Evolutionary conservation across 1,284 basidiomycete genomes (phyloP), one percentile per base, ranked within the genome.

Genomic region (Phlebopus sp.): DNA sequence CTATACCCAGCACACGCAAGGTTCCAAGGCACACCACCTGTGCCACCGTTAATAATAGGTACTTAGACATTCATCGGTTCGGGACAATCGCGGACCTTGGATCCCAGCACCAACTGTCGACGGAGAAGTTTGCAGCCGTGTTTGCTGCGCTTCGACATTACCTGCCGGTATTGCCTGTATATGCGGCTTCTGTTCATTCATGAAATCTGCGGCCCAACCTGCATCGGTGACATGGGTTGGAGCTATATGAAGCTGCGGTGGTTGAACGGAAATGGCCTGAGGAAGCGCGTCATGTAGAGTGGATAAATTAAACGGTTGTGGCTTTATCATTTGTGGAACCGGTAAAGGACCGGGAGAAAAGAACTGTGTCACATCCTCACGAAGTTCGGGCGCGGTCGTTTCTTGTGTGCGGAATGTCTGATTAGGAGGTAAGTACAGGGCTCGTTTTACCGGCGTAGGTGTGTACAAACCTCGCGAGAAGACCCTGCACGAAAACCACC

Each of bases 351-450:
- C 55, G 17, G 66, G 54, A 14, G 74, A 69, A 63, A 90, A 89
- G 72, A 90, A 90, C 41, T 71, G 77, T 15, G 81, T 72, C 2
- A 83, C 85, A 58, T 89, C 86, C 61, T 83, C 77, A 48, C 78
- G 76, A 47, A 77, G 66, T 25, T 69, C 69, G n/a, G 69, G 65
- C 32, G 72, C 55, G 21, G 69, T 66, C 21, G 67, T 55, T 43
- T 73, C 68, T 41, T 77, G 75, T 11, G 82, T 77, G 44, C 82
- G 81, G 64, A 90, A 90, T 9, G 65, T 62, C 83, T 87, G 55
- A 11, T 50, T 51, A 53, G 42, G 34, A 23, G 17, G 21, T 47
- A 42, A 41, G 43, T 38, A 42, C 25, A 39, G 29, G 15, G 35
- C 17, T 29, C 37, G 49, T 50, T 53, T 42, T 52, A 56, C 21